Percentiles rank a stretch among this genome's conserved stretches.
These are phyloP conservation scores for Penicillium atrosanguineum DNA, from an alignment of 495 filamentous ascomycete species.

Conservation along the genomic window DNA sequence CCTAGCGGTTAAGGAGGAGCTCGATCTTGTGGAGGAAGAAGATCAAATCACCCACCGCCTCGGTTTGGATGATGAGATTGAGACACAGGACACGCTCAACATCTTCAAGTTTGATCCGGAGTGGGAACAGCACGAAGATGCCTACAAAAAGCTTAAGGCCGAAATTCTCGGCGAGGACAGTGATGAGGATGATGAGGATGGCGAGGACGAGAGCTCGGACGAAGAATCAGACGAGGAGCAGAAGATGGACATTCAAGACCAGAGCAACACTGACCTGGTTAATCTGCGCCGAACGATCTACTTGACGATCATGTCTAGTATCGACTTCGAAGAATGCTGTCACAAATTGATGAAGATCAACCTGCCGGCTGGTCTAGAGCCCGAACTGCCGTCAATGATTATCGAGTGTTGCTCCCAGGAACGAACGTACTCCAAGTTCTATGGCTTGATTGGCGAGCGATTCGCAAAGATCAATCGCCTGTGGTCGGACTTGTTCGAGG, in stretches of 20 bases:
- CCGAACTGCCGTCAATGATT: slow-evolving; percentile 92
- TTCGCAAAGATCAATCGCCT: slow-evolving; percentile 94
- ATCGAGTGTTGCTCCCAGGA: slow-evolving; percentile 95
- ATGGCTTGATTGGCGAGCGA: slow-evolving; percentile 87
- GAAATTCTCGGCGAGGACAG: slow-evolving; percentile 93
- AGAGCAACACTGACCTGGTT: slow-evolving; percentile 91
- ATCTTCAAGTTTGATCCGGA: slow-evolving; percentile 92
- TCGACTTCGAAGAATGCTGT: slow-evolving; percentile 91
- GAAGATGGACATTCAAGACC: slow-evolving; percentile 92
- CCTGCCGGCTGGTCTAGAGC: slow-evolving; percentile 82
- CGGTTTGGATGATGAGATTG: slow-evolving; percentile 75
- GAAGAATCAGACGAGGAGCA: slow-evolving; percentile 74
- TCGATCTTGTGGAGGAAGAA: slow-evolving; percentile 94
- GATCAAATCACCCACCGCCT: slow-evolving; percentile 91
- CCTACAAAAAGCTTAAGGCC: slow-evolving; percentile 83
- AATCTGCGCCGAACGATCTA: slow-evolving; percentile 94
- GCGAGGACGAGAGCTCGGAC: slow-evolving; percentile 70
- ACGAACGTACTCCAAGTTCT: slow-evolving; percentile 94
- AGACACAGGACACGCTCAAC: slow-evolving; percentile 81
- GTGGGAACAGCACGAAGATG: slow-evolving; percentile 87
- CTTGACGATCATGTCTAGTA: slow-evolving; percentile 91
- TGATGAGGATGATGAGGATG: slow-evolving; percentile 70
- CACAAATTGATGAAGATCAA: slow-evolving; percentile 94
- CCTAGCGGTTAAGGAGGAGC: slow-evolving; percentile 81
- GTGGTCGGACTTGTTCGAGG: slow-evolving; percentile 89